Conservation (phyloP, 2,329 filamentous ascomycete species). For the Elsinoe arachidis region DNA sequence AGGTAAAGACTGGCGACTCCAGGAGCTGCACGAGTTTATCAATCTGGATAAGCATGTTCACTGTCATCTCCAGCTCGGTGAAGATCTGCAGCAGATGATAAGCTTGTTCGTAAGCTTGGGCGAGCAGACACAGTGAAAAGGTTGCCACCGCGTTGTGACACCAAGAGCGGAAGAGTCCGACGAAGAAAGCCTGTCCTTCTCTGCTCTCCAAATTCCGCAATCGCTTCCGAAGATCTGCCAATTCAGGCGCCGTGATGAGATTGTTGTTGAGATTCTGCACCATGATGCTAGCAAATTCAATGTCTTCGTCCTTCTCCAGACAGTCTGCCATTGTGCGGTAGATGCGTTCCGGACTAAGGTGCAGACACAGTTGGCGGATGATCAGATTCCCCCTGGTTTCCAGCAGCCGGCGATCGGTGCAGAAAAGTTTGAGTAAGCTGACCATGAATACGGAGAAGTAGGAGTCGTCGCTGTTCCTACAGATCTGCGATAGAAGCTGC, state of each 20-base stretch:
- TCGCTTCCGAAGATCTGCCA: slow-evolving; percentile 82
- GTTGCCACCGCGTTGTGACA: slow-evolving; percentile 97
- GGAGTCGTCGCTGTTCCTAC: slow-evolving; percentile 88
- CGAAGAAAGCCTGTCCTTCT: slow-evolving; percentile 92
- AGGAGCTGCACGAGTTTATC: slow-evolving; percentile 96
- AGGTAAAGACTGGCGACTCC: slow-evolving; percentile 96
- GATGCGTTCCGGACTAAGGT: slow-evolving; percentile 85
- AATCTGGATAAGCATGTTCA: slow-evolving; percentile 97
- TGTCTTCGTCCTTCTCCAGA: slow-evolving; percentile 92
- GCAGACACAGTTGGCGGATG: slow-evolving; percentile 88
- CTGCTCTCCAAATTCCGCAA: slow-evolving; percentile 83
- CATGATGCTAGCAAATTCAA: slow-evolving; percentile 99
- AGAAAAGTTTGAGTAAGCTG: slow-evolving; percentile 87
- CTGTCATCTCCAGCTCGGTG: slow-evolving; percentile 95
- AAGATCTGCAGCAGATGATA: slow-evolving; percentile 95
- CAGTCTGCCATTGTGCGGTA: slow-evolving; percentile 94
- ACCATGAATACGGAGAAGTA: slow-evolving; percentile 99
- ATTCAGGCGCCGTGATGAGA: slow-evolving; percentile 89
- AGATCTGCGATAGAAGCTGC: slow-evolving; percentile 90
- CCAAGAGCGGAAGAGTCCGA: slow-evolving; percentile 90
- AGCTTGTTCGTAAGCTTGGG: slow-evolving; percentile 95
- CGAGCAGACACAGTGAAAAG: slow-evolving; percentile 88
- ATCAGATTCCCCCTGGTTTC: slow-evolving; percentile 94
- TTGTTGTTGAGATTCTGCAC: slow-evolving; percentile 99
- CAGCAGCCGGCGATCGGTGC: slow-evolving; percentile 80